Base-by-base conservation (phyloP, 805 yeast genomes). In the Scheffersomyces spartinae region DNA sequence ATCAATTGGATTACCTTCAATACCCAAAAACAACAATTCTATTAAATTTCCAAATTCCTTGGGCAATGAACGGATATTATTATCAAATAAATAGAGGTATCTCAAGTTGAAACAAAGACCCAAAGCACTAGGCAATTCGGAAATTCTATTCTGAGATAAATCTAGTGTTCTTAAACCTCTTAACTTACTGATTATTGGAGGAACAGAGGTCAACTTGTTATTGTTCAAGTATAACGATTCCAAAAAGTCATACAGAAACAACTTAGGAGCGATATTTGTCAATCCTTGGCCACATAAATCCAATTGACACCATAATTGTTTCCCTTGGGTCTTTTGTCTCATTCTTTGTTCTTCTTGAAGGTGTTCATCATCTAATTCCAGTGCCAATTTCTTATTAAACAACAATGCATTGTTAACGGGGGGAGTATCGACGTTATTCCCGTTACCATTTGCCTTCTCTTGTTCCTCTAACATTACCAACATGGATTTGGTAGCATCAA, bases 271-370 rank as follows among this genome's bases (percentile, higher is more conserved):
- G 16, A 88, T 38, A 30, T 71, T 67, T 34, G 71, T 60, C 26
- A 91, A 61, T 17, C 88, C 82, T 51, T 91, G 94, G 32, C 95
- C 95, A 36, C 93, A 74, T 36, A 88, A 61, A 55, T 91, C 99
- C 36, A 91, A 60, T 5, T 86, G 88, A 27, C 93, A 80, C 99
- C 99, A 91, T 45, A 81, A 67, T 55, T 86, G 96, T 32, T 75
- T 77, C 18, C 79, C 73, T 43, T 64, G 62, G 15, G 71, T 67
- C 34, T 64, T 64, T 18, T 62, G 52, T 50, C 74, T 64, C 55
- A 73, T 67, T 49, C 79, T 57, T 46, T 74, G 74, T 40, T 71
- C 75, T 43, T 74, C 78, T 32, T 47, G 53, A 9, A 34, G 17
- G 20, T 47, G 50, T 24, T 57, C 63, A 40, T 77, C 82, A 35